phyloP scores from a whole-genome alignment of 1,139 yeast species.

The Blastobotrys indianensis region DNA sequence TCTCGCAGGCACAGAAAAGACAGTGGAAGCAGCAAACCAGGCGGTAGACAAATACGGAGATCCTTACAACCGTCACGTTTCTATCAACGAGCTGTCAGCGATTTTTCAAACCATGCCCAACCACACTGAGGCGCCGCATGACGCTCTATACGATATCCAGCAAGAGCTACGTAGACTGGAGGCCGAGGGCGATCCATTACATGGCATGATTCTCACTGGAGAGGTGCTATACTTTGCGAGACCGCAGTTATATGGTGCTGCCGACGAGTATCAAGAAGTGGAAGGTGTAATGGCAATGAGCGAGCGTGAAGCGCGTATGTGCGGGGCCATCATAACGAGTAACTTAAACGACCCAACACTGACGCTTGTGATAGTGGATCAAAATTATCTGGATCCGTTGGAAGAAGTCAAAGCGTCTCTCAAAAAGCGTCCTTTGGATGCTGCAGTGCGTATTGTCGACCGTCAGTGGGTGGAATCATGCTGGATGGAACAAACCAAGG shows the following conservation, averaged over 20 bases:
- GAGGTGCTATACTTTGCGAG: conserved; percentile 12
- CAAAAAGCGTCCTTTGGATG: not conserved
- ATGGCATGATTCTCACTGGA: conserved; percentile 13
- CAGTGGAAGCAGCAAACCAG: conserved; percentile 14
- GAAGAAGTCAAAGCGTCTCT: not conserved
- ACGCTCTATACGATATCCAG: conserved; percentile 2
- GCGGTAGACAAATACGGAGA: conserved; percentile 31
- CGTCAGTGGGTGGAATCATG: conserved; percentile 29
- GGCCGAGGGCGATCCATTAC: not conserved
- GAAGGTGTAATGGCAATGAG: not conserved
- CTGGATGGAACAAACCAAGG: conserved; percentile 20
- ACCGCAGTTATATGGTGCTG: not conserved
- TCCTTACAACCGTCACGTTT: conserved; percentile 20
- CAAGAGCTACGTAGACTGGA: not conserved
- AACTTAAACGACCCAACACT: not conserved
- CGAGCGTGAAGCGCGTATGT: not conserved
- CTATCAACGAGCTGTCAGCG: conserved; percentile 14
- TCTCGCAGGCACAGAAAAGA: conserved; percentile 31
- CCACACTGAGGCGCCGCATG: not conserved
- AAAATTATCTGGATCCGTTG: too few species aligned
- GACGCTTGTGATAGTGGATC: conserved; percentile 3
- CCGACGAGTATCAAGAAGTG: not conserved
- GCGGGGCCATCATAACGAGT: not conserved
- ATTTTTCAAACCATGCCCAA: conserved; percentile 13
- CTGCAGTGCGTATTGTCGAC: conserved; percentile 6